Evolutionary conservation across 2,329 filamentous ascomycete genomes (phyloP).

Genomic region (Botrytis sinoallii): DNA sequence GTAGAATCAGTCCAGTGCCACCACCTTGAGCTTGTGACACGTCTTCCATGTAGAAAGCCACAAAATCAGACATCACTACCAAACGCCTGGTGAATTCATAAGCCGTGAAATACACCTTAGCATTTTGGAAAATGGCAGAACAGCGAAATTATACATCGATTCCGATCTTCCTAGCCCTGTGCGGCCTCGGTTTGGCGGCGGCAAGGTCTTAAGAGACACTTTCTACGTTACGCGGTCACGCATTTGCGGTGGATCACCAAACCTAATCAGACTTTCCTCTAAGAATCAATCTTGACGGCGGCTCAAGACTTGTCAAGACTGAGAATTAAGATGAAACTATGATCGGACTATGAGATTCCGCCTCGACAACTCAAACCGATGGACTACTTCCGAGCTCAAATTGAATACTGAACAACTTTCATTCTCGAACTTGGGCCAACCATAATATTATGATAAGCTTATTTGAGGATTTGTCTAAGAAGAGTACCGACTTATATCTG

Average conservation of each 20-base stretch:
- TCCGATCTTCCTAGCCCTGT: neutral
- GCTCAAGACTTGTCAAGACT: neutral
- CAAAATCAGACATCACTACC: neutral
- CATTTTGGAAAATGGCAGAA: neutral
- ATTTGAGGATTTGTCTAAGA: neutral
- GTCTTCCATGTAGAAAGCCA: neutral
- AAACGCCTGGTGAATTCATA: neutral
- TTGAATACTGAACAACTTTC: neutral
- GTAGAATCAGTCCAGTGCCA: neutral
- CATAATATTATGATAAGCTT: neutral
- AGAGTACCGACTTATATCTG: too few relatives aligned
- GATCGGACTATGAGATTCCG: neutral
- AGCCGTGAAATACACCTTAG: neutral
- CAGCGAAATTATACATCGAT: neutral
- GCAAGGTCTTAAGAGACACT: neutral
- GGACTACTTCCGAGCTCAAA: neutral
- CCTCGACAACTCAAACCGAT: neutral
- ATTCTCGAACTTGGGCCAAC: too few relatives aligned
- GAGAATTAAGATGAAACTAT: neutral
- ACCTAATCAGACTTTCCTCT: neutral
- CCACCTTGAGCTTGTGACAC: neutral
- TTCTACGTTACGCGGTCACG: neutral
- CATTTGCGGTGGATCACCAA: too few relatives aligned
- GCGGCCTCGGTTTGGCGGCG: neutral
- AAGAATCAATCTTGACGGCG: neutral